Evolutionary conservation across 805 yeast species (phyloP).

Genomic region (Barnettozyma californica): DNA sequence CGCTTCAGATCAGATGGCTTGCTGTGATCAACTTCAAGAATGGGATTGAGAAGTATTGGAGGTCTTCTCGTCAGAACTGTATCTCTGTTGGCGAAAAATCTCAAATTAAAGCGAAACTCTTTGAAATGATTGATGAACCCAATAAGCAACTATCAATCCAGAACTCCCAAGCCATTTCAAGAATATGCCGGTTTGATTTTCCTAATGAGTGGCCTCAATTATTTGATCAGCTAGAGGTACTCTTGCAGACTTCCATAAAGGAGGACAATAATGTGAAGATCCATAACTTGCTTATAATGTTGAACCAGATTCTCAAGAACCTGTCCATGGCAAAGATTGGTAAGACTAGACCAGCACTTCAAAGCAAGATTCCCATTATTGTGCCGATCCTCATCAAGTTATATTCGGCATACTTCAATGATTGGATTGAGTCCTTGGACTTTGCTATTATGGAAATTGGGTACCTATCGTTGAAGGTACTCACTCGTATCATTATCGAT

Average conservation of each 20-base stretch:
- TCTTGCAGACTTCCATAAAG: constrained; percentile 39
- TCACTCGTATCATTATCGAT: constrained; percentile 68
- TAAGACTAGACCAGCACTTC: constrained; percentile 72
- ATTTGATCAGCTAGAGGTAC: constrained; percentile 55
- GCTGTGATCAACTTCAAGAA: constrained; percentile 86
- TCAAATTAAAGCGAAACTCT: constrained; percentile 53
- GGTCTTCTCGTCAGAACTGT: constrained; percentile 53
- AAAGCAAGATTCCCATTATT: constrained; percentile 59
- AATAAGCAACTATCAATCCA: constrained; percentile 74
- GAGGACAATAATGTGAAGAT: constrained; percentile 45
- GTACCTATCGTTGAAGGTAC: constrained; percentile 68
- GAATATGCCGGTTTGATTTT: constrained; percentile 78
- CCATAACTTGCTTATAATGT: constrained; percentile 57
- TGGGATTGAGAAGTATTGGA: constrained; percentile 82
- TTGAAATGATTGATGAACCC: constrained; percentile 58
- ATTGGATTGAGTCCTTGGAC: constrained; percentile 50
- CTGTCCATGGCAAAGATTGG: constrained; percentile 79
- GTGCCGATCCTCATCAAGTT: constrained; percentile 54
- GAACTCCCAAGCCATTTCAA: constrained; percentile 76
- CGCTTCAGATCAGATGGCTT: constrained; percentile 75
- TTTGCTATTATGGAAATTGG: constrained; percentile 65
- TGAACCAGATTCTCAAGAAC: constrained; percentile 75
- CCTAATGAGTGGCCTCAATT: constrained; percentile 83
- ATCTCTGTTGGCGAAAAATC: constrained; percentile 63
- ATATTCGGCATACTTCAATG: constrained; percentile 53